Percentiles rank a stretch among this genome's conserved stretches.
phyloP scores from a whole-genome alignment of 257 asterid species.

The Solanum gandarillasii region DNA sequence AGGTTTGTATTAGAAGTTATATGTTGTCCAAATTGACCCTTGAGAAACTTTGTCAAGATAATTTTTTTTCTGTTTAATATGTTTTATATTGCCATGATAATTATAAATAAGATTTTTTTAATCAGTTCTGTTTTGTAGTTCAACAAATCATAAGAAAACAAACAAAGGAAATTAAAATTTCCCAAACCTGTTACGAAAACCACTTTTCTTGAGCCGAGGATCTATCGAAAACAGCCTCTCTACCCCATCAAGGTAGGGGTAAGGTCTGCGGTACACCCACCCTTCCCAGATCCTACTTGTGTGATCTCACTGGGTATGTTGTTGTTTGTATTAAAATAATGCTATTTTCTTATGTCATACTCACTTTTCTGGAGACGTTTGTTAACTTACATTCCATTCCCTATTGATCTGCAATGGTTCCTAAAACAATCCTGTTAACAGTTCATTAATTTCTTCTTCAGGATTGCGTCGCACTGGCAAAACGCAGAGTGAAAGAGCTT shows the following conservation, averaged over 20 bases:
- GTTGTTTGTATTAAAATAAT: background rate
- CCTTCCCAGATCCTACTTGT: background rate
- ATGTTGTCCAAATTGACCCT: background rate
- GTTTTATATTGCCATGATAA: background rate
- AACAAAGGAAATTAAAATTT: background rate
- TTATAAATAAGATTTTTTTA: background rate
- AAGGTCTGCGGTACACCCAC: background rate
- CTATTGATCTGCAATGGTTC: background rate
- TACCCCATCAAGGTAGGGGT: background rate
- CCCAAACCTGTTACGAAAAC: background rate
- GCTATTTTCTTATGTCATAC: background rate
- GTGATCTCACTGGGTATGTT: background rate
- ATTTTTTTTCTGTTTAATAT: background rate
- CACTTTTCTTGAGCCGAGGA: background rate
- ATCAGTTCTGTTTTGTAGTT: background rate
- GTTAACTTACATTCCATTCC: background rate
- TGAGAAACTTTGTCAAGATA: background rate
- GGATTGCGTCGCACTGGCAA: conserved; percentile 57
- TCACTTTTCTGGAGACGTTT: background rate
- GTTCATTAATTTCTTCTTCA: conserved; percentile 21
- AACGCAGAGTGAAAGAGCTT: conserved; percentile 58
- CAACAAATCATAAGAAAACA: background rate
- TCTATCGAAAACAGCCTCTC: background rate
- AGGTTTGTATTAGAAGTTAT: background rate
- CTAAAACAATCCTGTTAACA: background rate